These are phyloP conservation scores for Candida boidinii DNA, from an alignment of 805 yeast species.

Conservation along the genomic window DNA sequence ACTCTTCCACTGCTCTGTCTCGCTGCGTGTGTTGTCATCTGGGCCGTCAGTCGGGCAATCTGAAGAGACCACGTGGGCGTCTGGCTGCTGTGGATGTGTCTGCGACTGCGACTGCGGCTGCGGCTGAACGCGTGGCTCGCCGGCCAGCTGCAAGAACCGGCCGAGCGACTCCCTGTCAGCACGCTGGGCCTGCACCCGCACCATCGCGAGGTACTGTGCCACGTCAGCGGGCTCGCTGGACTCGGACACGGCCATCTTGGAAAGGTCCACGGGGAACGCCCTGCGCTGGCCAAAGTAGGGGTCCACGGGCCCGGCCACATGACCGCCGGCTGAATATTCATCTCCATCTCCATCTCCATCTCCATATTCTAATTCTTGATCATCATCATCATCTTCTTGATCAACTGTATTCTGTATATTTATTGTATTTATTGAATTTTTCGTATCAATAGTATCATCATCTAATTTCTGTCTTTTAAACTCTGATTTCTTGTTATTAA, in stretches of 20 bases:
- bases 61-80: no score
- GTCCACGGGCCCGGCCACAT: constrained; percentile 25
- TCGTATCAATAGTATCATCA: neutral
- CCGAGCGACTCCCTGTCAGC: no score
- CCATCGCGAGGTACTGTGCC: constrained; percentile 24
- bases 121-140: no score
- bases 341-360: neutral
- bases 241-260: constrained; percentile 7
- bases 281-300: constrained; percentile 26
- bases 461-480: constrained; percentile 3
- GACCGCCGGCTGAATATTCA: neutral
- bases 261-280: constrained; percentile 24
- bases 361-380: neutral
- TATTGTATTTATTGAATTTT: neutral
- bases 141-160: no score
- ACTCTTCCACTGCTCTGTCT: neutral
- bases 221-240: constrained; percentile 19
- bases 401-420: neutral
- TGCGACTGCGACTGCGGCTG: no score
- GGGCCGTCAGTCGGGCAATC: no score
- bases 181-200: constrained; percentile 24
- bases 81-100: no score
- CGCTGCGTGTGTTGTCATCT: no score
- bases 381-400: neutral
- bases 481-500: neutral